phyloP scores from a whole-genome alignment of 352 stramenopile species.

The Nothophytophthora sp. region DNA sequence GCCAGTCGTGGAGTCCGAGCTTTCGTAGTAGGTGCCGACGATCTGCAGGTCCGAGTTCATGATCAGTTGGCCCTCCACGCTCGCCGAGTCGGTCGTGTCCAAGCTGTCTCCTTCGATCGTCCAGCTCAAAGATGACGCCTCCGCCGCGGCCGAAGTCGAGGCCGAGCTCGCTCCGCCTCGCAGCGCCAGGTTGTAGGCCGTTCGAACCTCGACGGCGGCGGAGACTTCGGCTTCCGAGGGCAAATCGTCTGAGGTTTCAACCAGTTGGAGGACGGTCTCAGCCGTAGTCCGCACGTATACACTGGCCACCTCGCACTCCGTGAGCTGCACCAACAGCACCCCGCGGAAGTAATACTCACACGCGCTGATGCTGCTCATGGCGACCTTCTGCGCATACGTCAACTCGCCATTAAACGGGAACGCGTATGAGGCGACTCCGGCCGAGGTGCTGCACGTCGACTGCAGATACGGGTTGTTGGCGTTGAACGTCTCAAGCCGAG shows the following conservation, averaged over 20 bases:
- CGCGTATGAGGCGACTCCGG: slow-evolving; percentile 23
- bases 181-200: slow-evolving; percentile 28
- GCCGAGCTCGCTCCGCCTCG: slow-evolving; percentile 18
- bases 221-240: slow-evolving; percentile 25
- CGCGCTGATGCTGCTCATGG: slow-evolving; percentile 20
- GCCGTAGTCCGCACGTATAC: slow-evolving; percentile 34
- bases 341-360: slow-evolving; percentile 30
- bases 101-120: slow-evolving; percentile 28
- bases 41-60: slow-evolving; percentile 31
- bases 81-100: slow-evolving; percentile 20
- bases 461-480: slow-evolving; percentile 31
- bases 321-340: slow-evolving; percentile 28
- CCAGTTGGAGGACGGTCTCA: slow-evolving; percentile 29
- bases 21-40: slow-evolving; percentile 32
- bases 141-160: slow-evolving; percentile 8
- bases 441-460: slow-evolving; percentile 16
- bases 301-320: slow-evolving; percentile 31
- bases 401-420: slow-evolving; percentile 36
- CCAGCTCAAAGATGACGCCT: slow-evolving; percentile 19
- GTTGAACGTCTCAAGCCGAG: slow-evolving; percentile 24
- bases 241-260: slow-evolving; percentile 8
- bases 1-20: slow-evolving; percentile 10
- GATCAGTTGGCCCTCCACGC: slow-evolving; percentile 18
- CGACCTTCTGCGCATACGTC: slow-evolving; percentile 29
- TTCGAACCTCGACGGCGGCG: slow-evolving; percentile 22